Evolutionary conservation across 2,329 filamentous ascomycete species (phyloP), one percentile per base, ranked within the genome.

Genomic region (Aspergillus eucalypticola): DNA sequence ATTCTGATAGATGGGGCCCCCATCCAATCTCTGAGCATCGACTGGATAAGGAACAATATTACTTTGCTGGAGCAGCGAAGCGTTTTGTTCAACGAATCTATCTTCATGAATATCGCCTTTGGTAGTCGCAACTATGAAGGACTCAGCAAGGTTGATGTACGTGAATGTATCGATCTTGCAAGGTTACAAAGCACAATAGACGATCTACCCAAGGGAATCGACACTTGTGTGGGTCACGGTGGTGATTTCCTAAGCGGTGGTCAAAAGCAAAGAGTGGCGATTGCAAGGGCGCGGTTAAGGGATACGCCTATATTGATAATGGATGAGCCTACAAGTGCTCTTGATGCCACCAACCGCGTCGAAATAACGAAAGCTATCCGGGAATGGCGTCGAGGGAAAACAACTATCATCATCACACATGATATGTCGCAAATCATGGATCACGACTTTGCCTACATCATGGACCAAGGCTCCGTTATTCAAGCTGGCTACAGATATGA

Each of bases 381-480:
- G 7, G 71, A 83, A 19, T 97, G 92, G 94, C 84, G 95, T 21
- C 79, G 78, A 38, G 88, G 85, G 0, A 95, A 91, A 72, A 97
- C 93, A 0, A 98, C 94, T 0, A 90, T 98, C 54, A 86, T 98
- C 65, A 94, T 98, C 67, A 97, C 95, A 0, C 94, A 98, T 69
- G 92, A 98, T 64, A 84, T 95, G 32, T 84, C 86, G 0, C 90
- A 94, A 65, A 94, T 98, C 8, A 73, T 78, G 4, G 78, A 86
- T 0, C 74, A 87, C 0, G 92, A 98, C 64, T 93, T 89, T 63
- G 84, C 96, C 0, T 96, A 93, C 66, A 84, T 96, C 10, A 79
- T 98, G 71, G 88, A 94, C 32, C 77, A 86, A 10, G 89, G 90
- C 0, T 72, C 71, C 0, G 79, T 96, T 0, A 83, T 89, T 0